These are phyloP conservation scores for Tetracentron sinense DNA, from an alignment of 164 flowering plant genomes.

Conservation along the genomic window DNA sequence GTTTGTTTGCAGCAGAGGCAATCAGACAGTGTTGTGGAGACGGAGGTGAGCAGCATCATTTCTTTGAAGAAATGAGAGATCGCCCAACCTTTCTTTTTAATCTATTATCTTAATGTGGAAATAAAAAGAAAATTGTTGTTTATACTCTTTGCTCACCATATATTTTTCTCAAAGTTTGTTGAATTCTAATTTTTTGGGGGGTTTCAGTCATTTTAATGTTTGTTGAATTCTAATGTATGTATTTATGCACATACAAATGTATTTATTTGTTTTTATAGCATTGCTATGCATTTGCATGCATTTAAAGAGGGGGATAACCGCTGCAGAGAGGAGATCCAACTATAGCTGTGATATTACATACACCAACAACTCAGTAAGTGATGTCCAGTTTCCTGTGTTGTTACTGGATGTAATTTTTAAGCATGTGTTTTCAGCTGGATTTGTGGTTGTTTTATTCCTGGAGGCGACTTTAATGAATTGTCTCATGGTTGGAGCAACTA, in stretches of 20 bases:
- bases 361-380: constrained; percentile 87
- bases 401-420: not conserved
- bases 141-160: no score
- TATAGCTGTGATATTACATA: constrained; percentile 93
- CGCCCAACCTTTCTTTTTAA: no score
- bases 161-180: no score
- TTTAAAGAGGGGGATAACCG: constrained; percentile 70
- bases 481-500: not conserved
- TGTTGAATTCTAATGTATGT: no score
- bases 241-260: not conserved
- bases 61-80: no score
- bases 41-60: no score
- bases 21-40: no score
- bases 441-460: not conserved
- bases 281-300: constrained; percentile 19
- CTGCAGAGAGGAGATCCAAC: constrained; percentile 72
- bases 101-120: no score
- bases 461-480: not conserved
- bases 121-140: no score
- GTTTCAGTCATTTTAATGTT: no score
- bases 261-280: not conserved
- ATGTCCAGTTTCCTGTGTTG: not conserved
- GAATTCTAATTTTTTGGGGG: no score
- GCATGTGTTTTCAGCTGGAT: not conserved
- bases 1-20: no score